Percentiles rank a stretch among this genome's conserved stretches.
Evolutionary conservation across 2,329 filamentous ascomycete genomes (phyloP).

Genomic region (Neoascochyta sp.): DNA sequence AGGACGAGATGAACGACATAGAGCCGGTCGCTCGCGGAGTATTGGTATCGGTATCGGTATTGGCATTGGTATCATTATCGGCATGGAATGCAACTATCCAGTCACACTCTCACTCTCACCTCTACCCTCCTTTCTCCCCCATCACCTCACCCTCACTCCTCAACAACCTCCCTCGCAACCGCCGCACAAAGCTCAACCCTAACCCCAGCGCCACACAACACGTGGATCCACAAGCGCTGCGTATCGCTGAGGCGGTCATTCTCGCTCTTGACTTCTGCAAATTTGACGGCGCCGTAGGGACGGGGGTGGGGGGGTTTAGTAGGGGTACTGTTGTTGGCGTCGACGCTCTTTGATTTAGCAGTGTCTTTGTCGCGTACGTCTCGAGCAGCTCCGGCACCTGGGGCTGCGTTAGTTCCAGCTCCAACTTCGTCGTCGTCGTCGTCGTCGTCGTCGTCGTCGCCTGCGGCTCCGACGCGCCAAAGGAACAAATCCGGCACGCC

Average conservation of each 20-base stretch:
- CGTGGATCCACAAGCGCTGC: conserved; percentile 94
- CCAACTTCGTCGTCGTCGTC: conserved; percentile 68
- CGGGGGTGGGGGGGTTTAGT: conserved; percentile 20
- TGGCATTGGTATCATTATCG: no score
- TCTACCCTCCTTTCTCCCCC: no score
- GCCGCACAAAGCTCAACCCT: conserved; percentile 76
- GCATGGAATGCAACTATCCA: no score
- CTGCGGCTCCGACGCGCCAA: conserved; percentile 58
- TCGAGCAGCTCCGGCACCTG: no score
- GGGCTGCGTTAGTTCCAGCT: no score
- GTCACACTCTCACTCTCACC: no score
- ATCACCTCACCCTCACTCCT: no score
- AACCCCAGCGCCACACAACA: conserved; percentile 79
- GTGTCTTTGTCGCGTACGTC: no score
- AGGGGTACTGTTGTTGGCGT: background rate
- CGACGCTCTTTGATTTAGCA: no score
- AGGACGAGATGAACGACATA: no score
- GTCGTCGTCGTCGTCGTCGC: conserved; percentile 11
- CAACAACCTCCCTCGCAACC: conserved; percentile 53
- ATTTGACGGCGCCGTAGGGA: conserved; percentile 71
- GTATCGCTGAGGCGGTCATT: conserved; percentile 96
- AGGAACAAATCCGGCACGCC: conserved; percentile 91
- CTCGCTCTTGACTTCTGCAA: conserved; percentile 57
- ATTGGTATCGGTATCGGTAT: no score
- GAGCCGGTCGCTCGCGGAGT: no score